phyloP scores from a whole-genome alignment of 352 stramenopile species.

The Pythium phragmitis region DNA sequence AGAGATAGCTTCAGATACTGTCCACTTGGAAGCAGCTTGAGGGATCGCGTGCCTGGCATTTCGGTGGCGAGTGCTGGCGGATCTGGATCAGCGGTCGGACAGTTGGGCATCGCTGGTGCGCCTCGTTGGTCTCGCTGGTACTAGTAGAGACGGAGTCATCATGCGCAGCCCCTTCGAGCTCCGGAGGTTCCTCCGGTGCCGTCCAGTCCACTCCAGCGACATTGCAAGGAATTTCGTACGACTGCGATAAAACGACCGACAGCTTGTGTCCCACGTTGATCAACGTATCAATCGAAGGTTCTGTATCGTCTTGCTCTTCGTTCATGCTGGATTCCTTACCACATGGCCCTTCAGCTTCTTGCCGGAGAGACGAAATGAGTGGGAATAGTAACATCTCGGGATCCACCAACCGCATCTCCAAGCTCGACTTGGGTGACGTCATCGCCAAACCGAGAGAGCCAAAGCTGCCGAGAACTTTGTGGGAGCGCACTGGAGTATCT shows the following conservation, averaged over 20 bases:
- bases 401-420: neutral
- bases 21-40: neutral
- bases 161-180: neutral
- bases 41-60: no score
- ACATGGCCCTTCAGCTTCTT: neutral
- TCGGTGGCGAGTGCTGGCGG: no score
- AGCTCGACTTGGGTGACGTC: neutral
- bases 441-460: neutral
- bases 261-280: neutral
- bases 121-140: neutral
- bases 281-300: neutral
- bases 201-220: neutral
- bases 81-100: neutral
- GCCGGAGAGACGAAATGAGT: neutral
- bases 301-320: neutral
- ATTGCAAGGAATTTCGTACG: neutral
- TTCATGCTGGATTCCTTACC: neutral
- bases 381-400: neutral
- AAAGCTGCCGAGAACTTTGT: neutral
- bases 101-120: neutral
- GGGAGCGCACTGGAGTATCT: neutral
- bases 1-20: neutral
- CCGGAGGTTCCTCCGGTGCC: neutral
- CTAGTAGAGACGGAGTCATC: neutral
- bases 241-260: neutral